phyloP scores from a whole-genome alignment of 106 monocot genomes.

The Gastrodia elata region DNA sequence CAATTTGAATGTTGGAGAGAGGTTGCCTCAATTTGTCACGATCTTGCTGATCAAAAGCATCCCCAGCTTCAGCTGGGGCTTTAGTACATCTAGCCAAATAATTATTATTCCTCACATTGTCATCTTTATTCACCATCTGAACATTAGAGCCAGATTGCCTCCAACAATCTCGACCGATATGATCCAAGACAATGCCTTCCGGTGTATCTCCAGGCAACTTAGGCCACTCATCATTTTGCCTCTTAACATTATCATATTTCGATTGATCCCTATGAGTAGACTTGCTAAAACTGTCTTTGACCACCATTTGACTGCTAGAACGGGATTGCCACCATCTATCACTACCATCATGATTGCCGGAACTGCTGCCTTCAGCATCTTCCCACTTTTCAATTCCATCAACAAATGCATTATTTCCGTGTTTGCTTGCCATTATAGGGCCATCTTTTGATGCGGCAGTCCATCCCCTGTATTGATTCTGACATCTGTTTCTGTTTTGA shows the following conservation, averaged over 20 bases:
- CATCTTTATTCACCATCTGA: not conserved
- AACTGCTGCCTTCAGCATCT: not conserved
- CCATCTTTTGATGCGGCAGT: not conserved
- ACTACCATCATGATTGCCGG: not conserved
- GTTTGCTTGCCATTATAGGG: not conserved
- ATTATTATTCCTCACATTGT: not conserved
- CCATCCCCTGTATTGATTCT: too few relatives aligned
- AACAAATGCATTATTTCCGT: not conserved
- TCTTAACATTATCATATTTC: not conserved
- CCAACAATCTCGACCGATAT: not conserved
- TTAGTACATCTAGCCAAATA: too few relatives aligned
- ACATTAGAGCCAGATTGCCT: not conserved
- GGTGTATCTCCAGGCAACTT: not conserved
- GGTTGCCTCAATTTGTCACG: too few relatives aligned
- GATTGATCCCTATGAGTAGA: not conserved
- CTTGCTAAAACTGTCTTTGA: not conserved
- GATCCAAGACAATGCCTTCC: not conserved
- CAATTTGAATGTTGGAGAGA: too few relatives aligned
- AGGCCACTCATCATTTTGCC: not conserved
- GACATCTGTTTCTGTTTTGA: conserved; percentile 1
- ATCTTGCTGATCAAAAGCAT: too few relatives aligned
- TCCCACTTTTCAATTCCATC: not conserved
- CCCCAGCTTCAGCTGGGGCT: too few relatives aligned
- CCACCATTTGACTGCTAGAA: not conserved
- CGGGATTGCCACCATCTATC: not conserved